Percentiles rank a stretch among this genome's conserved stretches.
phyloP scores from a whole-genome alignment of 2,329 filamentous ascomycete species.

The Ophiostoma perfectum region DNA sequence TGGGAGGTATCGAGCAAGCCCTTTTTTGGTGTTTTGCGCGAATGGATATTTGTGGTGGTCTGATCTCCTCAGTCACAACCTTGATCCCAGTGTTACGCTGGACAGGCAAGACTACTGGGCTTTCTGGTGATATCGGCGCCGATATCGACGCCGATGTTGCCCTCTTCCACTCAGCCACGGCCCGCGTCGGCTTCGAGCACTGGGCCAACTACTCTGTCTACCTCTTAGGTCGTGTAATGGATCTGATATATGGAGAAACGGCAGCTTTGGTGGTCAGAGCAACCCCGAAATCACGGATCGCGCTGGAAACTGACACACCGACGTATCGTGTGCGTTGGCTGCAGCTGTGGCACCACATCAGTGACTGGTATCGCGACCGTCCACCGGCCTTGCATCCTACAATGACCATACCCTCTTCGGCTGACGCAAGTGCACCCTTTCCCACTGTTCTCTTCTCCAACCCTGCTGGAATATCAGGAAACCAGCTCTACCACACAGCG shows the following conservation, averaged over 20 bases:
- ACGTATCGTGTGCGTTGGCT: constrained; percentile 43
- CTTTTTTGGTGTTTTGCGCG: constrained; percentile 56
- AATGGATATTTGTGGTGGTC: constrained; percentile 53
- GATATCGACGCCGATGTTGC: constrained; percentile 35
- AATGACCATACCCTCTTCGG: constrained; percentile 34
- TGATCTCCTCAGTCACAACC: constrained; percentile 50
- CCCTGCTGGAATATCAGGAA: constrained; percentile 52
- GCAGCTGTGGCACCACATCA: constrained; percentile 45
- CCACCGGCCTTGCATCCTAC: constrained; percentile 45
- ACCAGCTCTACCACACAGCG: constrained; percentile 53
- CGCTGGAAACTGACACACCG: constrained; percentile 22
- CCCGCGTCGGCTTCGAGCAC: constrained; percentile 42
- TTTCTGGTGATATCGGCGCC: neutral
- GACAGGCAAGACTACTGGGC: constrained; percentile 26
- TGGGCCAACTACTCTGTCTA: constrained; percentile 57
- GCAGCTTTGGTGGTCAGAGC: constrained; percentile 31
- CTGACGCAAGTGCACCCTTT: constrained; percentile 36
- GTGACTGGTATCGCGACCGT: constrained; percentile 43
- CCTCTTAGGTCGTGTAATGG: constrained; percentile 35
- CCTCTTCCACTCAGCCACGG: constrained; percentile 33
- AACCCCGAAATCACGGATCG: too few relatives aligned
- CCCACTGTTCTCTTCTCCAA: constrained; percentile 49
- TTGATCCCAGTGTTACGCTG: constrained; percentile 47
- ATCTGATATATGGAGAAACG: constrained; percentile 45
- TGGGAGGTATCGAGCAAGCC: constrained; percentile 47